These are phyloP conservation scores for Apiospora malaysiana DNA, from an alignment of 2,329 filamentous ascomycete species.

Conservation along the genomic window DNA sequence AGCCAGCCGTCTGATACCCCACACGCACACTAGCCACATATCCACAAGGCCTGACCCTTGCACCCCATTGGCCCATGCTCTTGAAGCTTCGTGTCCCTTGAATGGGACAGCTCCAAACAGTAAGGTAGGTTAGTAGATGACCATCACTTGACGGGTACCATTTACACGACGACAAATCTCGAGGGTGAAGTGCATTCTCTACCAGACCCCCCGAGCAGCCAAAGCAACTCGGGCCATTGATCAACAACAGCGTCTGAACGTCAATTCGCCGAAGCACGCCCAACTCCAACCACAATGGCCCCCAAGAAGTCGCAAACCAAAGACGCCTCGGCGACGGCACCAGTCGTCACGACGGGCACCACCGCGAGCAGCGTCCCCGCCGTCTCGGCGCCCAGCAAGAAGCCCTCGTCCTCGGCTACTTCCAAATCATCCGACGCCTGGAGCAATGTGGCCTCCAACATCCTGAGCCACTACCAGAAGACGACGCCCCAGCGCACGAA, in stretches of 20 bases:
- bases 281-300: conserved; percentile 14
- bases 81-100: conserved; percentile 22
- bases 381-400: conserved; percentile 29
- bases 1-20: neutral
- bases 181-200: no score
- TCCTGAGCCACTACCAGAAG: conserved; percentile 80
- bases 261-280: neutral
- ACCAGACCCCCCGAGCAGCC: neutral
- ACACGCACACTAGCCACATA: conserved; percentile 8
- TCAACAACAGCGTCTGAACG: neutral
- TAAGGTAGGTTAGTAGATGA: neutral
- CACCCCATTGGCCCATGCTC: conserved; percentile 14
- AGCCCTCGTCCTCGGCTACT: conserved; percentile 31
- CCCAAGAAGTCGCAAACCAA: conserved; percentile 16
- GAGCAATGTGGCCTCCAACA: conserved; percentile 68
- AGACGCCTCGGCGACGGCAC: conserved; percentile 31
- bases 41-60: neutral
- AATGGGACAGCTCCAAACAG: conserved; percentile 11
- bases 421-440: conserved; percentile 36
- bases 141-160: neutral
- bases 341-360: conserved; percentile 24
- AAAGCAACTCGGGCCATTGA: neutral
- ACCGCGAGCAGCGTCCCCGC: conserved; percentile 27
- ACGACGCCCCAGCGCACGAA: conserved; percentile 89
- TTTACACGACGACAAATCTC: neutral